Base-by-base conservation (phyloP, 345 rosid genomes). In the Jatropha curcas region DNA sequence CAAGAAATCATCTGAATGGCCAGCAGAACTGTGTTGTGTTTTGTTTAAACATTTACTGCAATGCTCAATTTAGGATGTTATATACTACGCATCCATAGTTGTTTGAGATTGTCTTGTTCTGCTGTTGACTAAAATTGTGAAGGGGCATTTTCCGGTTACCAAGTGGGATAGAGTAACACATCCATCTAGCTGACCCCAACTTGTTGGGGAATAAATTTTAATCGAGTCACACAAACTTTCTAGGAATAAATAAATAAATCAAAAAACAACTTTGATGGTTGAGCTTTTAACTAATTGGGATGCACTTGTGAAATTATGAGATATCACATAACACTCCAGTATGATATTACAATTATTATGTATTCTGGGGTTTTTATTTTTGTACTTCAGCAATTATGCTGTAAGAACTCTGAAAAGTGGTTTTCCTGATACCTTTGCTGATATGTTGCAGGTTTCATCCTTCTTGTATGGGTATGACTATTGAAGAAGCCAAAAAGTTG, bases 381-480 rank as follows among this genome's bases (percentile, higher is more conserved):
- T 73, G 53, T 53, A 27, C 28, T 57, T 52, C 7, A 63, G n/a
- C 16, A 61, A 41, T 34, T 68, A 12, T 65, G 66, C 24, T n/a
- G 24, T 45, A 27, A 41, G 12, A 41, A 30, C 28, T 22, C 31
- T 25, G 33, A 50, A 60, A 22, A 39, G 55, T 71, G 53, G 46
- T 48, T 53, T 57, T 62, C 35, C 28, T 80, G 68, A 86, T 65
- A 27, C 17, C 30, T 65, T 20, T 50, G 52, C 69, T 33, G 4
- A 51, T 72, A 71, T 74, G 25, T 48, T 82, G 51, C 80, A 91
- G 97, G 97, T 91, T 85, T 73, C 97, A 91, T 83, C 97, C 97
- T 53, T 86, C 91, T 52, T 91, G 97, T 73, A 87, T 88, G 83
- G 97, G 86, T 57, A 89, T 86, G 94, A 88, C 91, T 1, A 88